Evolutionary conservation across 2,329 filamentous ascomycete species (phyloP).

Genomic region (Bertia moriformis): DNA sequence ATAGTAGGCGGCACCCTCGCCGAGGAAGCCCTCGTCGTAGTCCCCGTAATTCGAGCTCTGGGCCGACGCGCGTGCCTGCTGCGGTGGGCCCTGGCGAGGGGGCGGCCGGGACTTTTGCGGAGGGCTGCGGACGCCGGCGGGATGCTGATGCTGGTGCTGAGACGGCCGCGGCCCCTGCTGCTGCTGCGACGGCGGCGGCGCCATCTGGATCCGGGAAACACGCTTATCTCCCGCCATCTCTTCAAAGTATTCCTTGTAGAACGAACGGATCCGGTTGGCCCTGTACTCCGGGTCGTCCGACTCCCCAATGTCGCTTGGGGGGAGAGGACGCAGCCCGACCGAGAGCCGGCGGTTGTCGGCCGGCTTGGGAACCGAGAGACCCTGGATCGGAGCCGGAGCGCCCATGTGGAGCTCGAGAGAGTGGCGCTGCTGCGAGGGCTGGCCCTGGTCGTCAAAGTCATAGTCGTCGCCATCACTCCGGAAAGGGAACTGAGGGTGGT

Average conservation of each 20-base stretch:
- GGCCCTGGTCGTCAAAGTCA: constrained; percentile 16
- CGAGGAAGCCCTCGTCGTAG: constrained; percentile 51
- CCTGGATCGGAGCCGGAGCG: constrained; percentile 16
- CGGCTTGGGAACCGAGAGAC: constrained; percentile 37
- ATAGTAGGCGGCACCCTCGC: constrained; percentile 50
- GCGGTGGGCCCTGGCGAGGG: constrained; percentile 4
- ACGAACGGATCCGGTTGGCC: constrained; percentile 91
- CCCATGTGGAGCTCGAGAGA: constrained; percentile 10
- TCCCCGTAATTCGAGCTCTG: constrained; percentile 45
- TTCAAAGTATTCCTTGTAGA: constrained; percentile 99
- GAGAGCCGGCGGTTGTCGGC: constrained; percentile 42
- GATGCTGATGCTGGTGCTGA: constrained; percentile 10
- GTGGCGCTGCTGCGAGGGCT: constrained; percentile 15
- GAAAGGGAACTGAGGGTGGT: constrained; percentile 7
- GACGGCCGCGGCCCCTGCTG: constrained; percentile 7
- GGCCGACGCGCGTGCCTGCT: too few species aligned
- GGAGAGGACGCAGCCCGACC: constrained; percentile 68
- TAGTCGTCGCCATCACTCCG: constrained; percentile 6
- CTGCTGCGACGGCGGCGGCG: constrained; percentile 12
- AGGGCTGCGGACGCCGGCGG: too few species aligned
- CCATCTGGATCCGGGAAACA: constrained; percentile 23
- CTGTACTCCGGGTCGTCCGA: constrained; percentile 85
- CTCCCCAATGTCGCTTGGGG: constrained; percentile 64
- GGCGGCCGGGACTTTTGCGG: constrained; percentile 3
- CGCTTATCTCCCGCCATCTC: constrained; percentile 41